These are phyloP conservation scores for Dacryopinax primogenitus DNA, from an alignment of 768 basidiomycete genomes.

Conservation along the genomic window DNA sequence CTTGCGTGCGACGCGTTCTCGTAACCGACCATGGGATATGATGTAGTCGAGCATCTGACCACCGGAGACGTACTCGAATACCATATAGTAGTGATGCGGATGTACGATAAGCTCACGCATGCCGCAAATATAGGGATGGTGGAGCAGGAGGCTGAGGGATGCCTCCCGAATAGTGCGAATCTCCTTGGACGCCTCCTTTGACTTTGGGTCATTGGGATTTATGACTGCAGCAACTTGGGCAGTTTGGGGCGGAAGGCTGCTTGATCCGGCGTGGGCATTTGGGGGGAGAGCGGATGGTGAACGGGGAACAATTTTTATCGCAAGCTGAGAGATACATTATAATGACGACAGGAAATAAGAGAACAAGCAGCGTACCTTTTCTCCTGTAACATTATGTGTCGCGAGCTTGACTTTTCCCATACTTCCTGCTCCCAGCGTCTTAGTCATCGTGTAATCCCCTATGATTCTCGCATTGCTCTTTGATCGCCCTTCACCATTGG, in stretches of 20 bases:
- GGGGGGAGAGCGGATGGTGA: slow-evolving; percentile 37
- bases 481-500: slow-evolving; percentile 16
- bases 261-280: slow-evolving; percentile 37
- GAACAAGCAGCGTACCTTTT: slow-evolving; percentile 54
- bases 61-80: slow-evolving; percentile 95
- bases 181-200: slow-evolving; percentile 89
- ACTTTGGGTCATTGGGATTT: slow-evolving; percentile 72
- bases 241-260: slow-evolving; percentile 27
- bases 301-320: slow-evolving; percentile 97
- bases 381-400: slow-evolving; percentile 72
- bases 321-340: slow-evolving; percentile 44
- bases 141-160: slow-evolving; percentile 83
- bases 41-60: slow-evolving; percentile 99
- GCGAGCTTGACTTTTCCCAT: slow-evolving; percentile 99
- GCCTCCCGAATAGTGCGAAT: slow-evolving; percentile 93
- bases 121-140: slow-evolving; percentile 97
- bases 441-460: slow-evolving; percentile 90
- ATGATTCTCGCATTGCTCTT: slow-evolving; percentile 40
- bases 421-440: slow-evolving; percentile 92
- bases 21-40: slow-evolving; percentile 89
- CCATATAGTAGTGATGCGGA: slow-evolving; percentile 99
- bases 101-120: slow-evolving; percentile 99
- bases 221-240: slow-evolving; percentile 38
- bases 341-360: slow-evolving; percentile 7
- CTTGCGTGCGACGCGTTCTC: slow-evolving; percentile 91